A percentile compares a stretch with the other conserved stretches of the same genome.
phyloP scores from a whole-genome alignment of 768 basidiomycete species.

The Suillus discolor region DNA sequence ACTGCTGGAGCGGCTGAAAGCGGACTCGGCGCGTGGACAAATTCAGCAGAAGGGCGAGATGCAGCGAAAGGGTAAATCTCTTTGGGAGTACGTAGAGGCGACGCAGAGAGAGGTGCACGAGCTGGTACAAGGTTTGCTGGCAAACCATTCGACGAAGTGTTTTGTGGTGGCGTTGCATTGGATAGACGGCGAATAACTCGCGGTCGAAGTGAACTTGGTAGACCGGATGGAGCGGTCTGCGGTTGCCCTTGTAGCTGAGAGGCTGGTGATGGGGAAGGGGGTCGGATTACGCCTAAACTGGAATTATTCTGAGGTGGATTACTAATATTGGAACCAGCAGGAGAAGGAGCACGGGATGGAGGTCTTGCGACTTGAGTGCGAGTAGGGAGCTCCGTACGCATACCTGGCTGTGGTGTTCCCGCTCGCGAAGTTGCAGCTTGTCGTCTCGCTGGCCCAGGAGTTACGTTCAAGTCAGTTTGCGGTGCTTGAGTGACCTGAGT shows the following conservation, averaged over 20 bases:
- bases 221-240: constrained; percentile 19
- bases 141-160: constrained; percentile 28
- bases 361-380: constrained; percentile 27
- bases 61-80: constrained; percentile 13
- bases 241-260: constrained; percentile 22
- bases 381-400: constrained; percentile 19
- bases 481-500: constrained; percentile 20
- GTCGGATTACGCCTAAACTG: constrained; percentile 13
- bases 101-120: constrained; percentile 24
- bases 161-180: constrained; percentile 38
- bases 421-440: constrained; percentile 14
- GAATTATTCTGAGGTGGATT: constrained; percentile 27
- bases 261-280: constrained; percentile 25
- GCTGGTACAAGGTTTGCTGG: constrained; percentile 29
- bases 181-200: constrained; percentile 45
- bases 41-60: constrained; percentile 22
- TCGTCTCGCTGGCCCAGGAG: constrained; percentile 3
- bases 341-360: constrained; percentile 44
- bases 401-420: background rate
- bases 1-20: constrained; percentile 14
- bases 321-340: constrained; percentile 32
- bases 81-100: constrained; percentile 26
- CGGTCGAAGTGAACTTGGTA: constrained; percentile 38
- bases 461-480: constrained; percentile 7
- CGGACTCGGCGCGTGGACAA: constrained; percentile 22